A percentile compares a stretch with the other conserved stretches of the same genome.
phyloP scores from a whole-genome alignment of 495 filamentous ascomycete species.

The Podospora bellae-mahoneyi region DNA sequence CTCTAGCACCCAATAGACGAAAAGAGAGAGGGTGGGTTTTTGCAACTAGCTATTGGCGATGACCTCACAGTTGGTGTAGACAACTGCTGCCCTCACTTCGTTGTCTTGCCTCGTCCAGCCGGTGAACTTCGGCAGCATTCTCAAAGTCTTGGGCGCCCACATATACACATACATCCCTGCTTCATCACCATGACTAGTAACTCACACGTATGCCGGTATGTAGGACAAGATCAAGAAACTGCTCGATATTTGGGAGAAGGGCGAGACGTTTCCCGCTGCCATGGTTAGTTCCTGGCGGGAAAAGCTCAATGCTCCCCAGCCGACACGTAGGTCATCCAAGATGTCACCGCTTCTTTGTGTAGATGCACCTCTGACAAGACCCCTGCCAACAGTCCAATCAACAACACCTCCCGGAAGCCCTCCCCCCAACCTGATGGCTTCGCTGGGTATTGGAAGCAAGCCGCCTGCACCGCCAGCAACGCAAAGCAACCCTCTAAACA shows the following conservation, averaged over 20 bases:
- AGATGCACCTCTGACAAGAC: slow-evolving; percentile 33
- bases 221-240: slow-evolving; percentile 97
- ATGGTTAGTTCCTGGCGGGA: slow-evolving; percentile 86
- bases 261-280: slow-evolving; percentile 77
- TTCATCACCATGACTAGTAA: slow-evolving; percentile 22
- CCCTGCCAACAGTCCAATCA: slow-evolving; percentile 55
- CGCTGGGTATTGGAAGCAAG: slow-evolving; percentile 24
- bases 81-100: neutral
- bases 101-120: neutral
- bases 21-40: too few relatives aligned
- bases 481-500: slow-evolving; percentile 41
- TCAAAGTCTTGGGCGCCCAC: neutral
- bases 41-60: neutral
- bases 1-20: neutral
- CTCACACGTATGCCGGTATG: slow-evolving; percentile 42
- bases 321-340: slow-evolving; percentile 59
- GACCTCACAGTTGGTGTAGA: neutral
- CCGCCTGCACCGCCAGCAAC: slow-evolving; percentile 23
- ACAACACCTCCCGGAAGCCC: slow-evolving; percentile 81
- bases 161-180: neutral
- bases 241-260: slow-evolving; percentile 96
- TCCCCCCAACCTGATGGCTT: slow-evolving; percentile 46
- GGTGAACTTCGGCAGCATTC: too few relatives aligned
- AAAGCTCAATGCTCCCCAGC: slow-evolving; percentile 62
- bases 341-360: neutral